Base-by-base conservation (phyloP, 2,329 filamentous ascomycete species). In the Xylariaceae sp. region DNA sequence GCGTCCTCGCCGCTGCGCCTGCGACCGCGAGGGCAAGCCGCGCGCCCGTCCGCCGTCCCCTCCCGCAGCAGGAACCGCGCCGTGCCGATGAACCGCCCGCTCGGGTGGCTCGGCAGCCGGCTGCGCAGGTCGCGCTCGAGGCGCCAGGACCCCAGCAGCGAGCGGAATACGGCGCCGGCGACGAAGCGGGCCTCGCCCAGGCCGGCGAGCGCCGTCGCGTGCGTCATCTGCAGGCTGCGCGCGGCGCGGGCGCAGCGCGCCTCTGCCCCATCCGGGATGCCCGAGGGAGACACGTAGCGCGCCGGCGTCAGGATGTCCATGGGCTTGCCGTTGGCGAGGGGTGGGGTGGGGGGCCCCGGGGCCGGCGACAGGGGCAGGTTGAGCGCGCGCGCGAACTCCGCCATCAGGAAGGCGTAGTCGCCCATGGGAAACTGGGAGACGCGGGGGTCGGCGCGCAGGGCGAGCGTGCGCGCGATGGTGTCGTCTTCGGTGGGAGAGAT, bases 371-470 rank as follows among this genome's bases (percentile, higher is more conserved):
- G 80, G 26, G 67, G 70, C 7, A 91, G 76, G 0, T 75, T 78
- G 2, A 91, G 75, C 0, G 85, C 81, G 2, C 79, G 70, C 12
- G 86, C 78, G 56, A 93, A 85, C 12, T 89, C 83, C 62, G 91
- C 86, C 79, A 93, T 87, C 12, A 93, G 73, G 58, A 86, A 93
- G 7, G 85, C 73, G 70, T 93, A 93, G 71, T 96, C 91, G 9
- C 87, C 87, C 87, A 93, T 93, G 40, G 90, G 91, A 64, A 92
- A 95, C 65, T 95, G 91, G 58, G 71, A 88, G 63, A 74, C 73
- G 5, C 77, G 80, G 9, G 73, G 78, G 63, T 82, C 80, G 20
- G 66, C 66, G 12, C 87, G 80, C 29, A 90, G 75, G 2, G 71
- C 65, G 0, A 84, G 66, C 0, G 82, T 80, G 20, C 76, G 73